A percentile compares a stretch with the other conserved stretches of the same genome.
phyloP scores from a whole-genome alignment of 257 asterid species.

The Galeopsis tetrahit region DNA sequence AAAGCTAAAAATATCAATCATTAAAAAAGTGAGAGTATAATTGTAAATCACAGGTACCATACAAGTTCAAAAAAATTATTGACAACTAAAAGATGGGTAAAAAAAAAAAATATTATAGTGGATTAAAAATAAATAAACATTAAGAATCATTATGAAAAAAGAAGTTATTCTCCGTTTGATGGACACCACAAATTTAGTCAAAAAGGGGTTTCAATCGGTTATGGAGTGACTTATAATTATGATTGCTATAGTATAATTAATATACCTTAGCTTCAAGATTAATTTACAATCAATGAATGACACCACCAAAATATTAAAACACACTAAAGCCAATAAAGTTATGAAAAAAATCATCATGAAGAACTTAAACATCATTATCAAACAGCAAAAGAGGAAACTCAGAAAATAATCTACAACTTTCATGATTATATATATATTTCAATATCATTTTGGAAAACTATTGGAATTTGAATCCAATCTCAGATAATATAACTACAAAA shows the following conservation, averaged over 20 bases:
- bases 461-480: not conserved
- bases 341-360: not conserved
- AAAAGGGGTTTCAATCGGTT: slow-evolving; percentile 18
- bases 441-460: slow-evolving; percentile 15
- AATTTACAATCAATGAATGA: slow-evolving; percentile 17
- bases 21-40: no score
- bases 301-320: not conserved
- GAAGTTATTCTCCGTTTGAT: not conserved
- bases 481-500: not conserved
- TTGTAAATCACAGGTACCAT: no score
- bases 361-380: not conserved
- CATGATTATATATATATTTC: not conserved
- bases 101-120: no score
- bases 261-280: slow-evolving; percentile 20
- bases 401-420: not conserved
- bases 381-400: not conserved
- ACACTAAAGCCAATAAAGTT: slow-evolving; percentile 5
- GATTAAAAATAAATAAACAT: not conserved
- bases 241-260: not conserved
- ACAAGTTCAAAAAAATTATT: no score
- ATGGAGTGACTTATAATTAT: not conserved
- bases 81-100: no score
- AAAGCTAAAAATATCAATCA: no score
- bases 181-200: slow-evolving; percentile 35
- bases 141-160: not conserved